Evolutionary conservation across 257 asterid genomes (phyloP).

Genomic region (Nicotiana undulata): DNA sequence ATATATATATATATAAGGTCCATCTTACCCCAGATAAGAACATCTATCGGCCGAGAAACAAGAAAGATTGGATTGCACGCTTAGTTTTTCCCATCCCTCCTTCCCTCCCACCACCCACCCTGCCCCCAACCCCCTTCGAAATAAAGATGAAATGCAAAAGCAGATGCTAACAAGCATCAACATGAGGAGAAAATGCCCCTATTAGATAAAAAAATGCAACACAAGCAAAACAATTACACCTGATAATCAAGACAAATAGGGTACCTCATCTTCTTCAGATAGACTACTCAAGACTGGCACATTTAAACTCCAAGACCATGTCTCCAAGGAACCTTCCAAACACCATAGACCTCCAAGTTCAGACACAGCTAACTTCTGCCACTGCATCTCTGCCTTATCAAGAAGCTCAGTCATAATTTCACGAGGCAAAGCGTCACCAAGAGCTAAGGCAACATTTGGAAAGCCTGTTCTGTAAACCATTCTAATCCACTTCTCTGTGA

Average conservation of each 20-base stretch:
- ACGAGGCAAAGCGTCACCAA: conserved; percentile 76
- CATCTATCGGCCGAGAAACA: background rate
- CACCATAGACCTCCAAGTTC: conserved; percentile 84
- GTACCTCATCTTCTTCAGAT: conserved; percentile 87
- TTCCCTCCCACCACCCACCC: background rate
- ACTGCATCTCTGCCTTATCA: conserved; percentile 71
- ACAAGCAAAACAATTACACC: background rate
- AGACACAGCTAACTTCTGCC: conserved; percentile 88
- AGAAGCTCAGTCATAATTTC: conserved; percentile 63
- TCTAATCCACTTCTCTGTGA: conserved; percentile 93
- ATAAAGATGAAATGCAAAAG: background rate
- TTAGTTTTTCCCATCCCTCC: background rate
- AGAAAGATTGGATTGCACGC: background rate
- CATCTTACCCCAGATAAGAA: background rate
- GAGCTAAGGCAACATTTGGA: conserved; percentile 72
- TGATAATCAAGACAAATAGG: conserved; percentile 1
- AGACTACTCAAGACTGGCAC: conserved; percentile 93
- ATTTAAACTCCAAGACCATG: conserved; percentile 99
- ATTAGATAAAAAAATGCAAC: background rate
- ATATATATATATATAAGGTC: background rate
- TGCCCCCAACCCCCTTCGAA: background rate
- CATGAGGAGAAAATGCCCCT: background rate
- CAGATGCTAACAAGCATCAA: background rate
- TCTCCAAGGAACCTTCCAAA: conserved; percentile 96
- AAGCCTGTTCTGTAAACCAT: conserved; percentile 71